phyloP scores from a whole-genome alignment of 768 basidiomycete genomes.

The Hericium coralloides region DNA sequence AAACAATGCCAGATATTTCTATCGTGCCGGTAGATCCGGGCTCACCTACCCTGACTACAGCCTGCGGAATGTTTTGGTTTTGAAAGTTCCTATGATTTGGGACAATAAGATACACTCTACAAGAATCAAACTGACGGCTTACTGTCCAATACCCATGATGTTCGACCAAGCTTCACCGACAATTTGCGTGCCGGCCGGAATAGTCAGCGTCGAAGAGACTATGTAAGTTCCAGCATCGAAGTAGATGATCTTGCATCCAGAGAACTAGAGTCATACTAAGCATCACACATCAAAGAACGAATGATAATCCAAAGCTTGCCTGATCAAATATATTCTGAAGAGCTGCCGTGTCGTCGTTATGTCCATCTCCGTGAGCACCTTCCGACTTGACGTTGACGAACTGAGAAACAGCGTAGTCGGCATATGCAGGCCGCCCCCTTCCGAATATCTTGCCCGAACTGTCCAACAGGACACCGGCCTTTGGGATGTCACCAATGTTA shows the following conservation, averaged over 20 bases:
- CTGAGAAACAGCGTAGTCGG: constrained; percentile 46
- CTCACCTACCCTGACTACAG: constrained; percentile 33
- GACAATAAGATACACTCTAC: neutral
- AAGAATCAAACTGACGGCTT: neutral
- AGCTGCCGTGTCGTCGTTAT: constrained; percentile 66
- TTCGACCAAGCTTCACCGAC: constrained; percentile 43
- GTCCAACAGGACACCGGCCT: constrained; percentile 50
- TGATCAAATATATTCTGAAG: constrained; percentile 52
- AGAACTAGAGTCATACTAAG: constrained; percentile 32
- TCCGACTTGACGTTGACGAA: constrained; percentile 64
- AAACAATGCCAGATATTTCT: constrained; percentile 39
- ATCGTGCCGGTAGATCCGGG: constrained; percentile 28
- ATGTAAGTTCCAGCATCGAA: constrained; percentile 59
- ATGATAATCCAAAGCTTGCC: constrained; percentile 24
- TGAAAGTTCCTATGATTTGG: constrained; percentile 30
- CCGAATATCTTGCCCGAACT: constrained; percentile 53
- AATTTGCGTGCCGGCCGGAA: constrained; percentile 39
- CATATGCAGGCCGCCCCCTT: constrained; percentile 52
- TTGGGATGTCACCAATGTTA: constrained; percentile 36
- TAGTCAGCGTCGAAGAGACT: constrained; percentile 37
- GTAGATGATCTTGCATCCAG: constrained; percentile 74
- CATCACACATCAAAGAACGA: no score
- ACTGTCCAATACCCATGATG: constrained; percentile 29
- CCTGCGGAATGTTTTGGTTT: constrained; percentile 29
- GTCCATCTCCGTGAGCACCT: constrained; percentile 72